A percentile compares a stretch with the other conserved stretches of the same genome.
Conservation (phyloP, 2,329 filamentous ascomycete genomes). For the Chrysoporthe cubensis region DNA sequence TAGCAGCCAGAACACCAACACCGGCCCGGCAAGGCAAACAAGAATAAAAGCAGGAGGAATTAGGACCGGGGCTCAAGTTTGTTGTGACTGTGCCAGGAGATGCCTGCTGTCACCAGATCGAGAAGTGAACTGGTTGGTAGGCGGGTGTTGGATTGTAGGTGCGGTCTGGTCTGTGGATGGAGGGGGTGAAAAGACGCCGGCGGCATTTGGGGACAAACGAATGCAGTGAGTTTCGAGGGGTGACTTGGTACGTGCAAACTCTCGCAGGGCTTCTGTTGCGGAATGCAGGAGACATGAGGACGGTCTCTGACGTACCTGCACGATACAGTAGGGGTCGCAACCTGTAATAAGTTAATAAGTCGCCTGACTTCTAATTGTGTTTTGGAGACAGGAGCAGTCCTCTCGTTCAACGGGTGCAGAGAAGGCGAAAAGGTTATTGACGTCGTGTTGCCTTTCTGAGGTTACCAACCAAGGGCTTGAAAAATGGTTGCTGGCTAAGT, state of each 20-base stretch:
- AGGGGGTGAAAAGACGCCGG: slow-evolving; percentile 2
- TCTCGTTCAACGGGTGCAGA: not conserved
- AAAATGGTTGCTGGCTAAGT: not conserved
- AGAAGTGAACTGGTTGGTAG: slow-evolving; percentile 7
- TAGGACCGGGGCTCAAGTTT: not conserved
- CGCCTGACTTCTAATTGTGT: not conserved
- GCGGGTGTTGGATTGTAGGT: not conserved
- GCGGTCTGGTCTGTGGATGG: not conserved
- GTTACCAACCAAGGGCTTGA: not conserved
- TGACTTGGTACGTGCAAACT: slow-evolving; percentile 2
- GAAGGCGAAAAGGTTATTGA: not conserved
- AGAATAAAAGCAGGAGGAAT: slow-evolving; percentile 4
- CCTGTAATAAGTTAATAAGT: not conserved
- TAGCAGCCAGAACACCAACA: slow-evolving; percentile 22
- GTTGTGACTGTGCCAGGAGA: not conserved
- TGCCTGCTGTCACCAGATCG: not conserved
- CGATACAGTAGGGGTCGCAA: not conserved
- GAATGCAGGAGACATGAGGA: not conserved
- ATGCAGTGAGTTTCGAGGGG: not conserved
- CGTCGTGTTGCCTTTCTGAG: not conserved
- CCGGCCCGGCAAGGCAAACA: slow-evolving; percentile 5
- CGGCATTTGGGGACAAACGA: no score
- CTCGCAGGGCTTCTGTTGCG: not conserved
- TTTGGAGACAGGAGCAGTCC: not conserved
- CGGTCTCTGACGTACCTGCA: not conserved